These are phyloP conservation scores for Colletotrichum sp. DNA, from an alignment of 2,329 filamentous ascomycete genomes.

Conservation along the genomic window DNA sequence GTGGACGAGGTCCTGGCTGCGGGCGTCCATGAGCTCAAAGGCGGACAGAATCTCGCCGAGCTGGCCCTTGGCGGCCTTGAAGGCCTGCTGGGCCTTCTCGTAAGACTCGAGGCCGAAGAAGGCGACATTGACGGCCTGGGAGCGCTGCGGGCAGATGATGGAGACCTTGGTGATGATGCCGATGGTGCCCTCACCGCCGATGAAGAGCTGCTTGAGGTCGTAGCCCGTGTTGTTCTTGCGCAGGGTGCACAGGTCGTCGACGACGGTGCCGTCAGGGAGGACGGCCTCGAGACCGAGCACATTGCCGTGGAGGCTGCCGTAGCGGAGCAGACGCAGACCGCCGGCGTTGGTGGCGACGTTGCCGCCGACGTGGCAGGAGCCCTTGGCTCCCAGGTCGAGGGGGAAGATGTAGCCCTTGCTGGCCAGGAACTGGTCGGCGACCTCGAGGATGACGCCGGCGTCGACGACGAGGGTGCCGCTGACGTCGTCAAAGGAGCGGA, in stretches of 20 bases:
- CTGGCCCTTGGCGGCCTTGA: conserved; percentile 86
- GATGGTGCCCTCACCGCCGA: conserved; percentile 93
- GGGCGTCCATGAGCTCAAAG: conserved; percentile 95
- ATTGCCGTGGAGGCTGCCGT: conserved; percentile 92
- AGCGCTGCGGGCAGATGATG: conserved; percentile 86
- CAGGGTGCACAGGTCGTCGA: conserved; percentile 86
- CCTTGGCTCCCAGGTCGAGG: conserved; percentile 96
- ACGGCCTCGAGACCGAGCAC: conserved; percentile 94
- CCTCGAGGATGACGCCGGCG: conserved; percentile 89
- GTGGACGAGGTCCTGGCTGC: conserved; percentile 79
- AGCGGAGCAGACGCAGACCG: conserved; percentile 85
- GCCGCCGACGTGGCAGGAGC: conserved; percentile 93
- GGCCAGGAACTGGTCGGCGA: conserved; percentile 84
- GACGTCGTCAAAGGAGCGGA: conserved; percentile 90
- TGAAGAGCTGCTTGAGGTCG: conserved; percentile 95
- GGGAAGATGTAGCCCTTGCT: conserved; percentile 90
- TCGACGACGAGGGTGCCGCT: conserved; percentile 91
- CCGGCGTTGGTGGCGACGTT: conserved; percentile 97
- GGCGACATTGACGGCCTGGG: conserved; percentile 90
- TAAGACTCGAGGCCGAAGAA: conserved; percentile 92
- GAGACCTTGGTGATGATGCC: conserved; percentile 92
- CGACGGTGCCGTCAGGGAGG: conserved; percentile 87
- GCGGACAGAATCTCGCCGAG: conserved; percentile 95
- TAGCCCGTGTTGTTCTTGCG: conserved; percentile 99
- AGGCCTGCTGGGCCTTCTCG: conserved; percentile 86